Evolutionary conservation across 176 grass and related monocot species (phyloP).

Genomic region (Panicum miliaceum): DNA sequence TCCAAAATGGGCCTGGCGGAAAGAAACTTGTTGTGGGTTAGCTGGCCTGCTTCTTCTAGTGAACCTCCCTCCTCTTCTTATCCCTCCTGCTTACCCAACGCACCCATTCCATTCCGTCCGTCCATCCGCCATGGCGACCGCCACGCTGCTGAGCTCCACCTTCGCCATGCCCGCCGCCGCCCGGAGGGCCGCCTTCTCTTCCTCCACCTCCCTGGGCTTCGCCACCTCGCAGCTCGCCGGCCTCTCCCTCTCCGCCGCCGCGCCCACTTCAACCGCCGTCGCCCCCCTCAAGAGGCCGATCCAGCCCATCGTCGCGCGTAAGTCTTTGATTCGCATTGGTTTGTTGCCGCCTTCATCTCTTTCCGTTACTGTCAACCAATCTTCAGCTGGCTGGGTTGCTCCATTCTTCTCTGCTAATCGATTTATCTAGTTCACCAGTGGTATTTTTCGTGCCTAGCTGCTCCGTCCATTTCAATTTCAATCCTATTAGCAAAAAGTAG

Average conservation of each 20-base stretch:
- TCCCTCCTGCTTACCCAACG: constrained; percentile 10
- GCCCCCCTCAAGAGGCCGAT: constrained; percentile 23
- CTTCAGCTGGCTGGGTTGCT: neutral
- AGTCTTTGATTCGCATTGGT: neutral
- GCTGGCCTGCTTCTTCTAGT: neutral
- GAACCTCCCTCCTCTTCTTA: neutral
- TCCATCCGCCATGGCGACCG: constrained; percentile 47
- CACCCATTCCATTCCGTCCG: neutral
- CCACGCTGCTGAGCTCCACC: constrained; percentile 48
- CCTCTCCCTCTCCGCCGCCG: constrained; percentile 40
- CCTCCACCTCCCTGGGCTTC: constrained; percentile 43
- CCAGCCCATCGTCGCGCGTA: constrained; percentile 56
- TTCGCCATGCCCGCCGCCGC: constrained; percentile 39
- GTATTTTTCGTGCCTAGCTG: neutral
- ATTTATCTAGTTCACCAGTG: neutral
- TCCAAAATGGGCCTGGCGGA: neutral
- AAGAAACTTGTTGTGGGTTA: neutral
- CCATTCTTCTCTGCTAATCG: neutral
- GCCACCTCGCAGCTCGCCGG: constrained; percentile 52
- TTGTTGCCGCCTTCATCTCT: neutral
- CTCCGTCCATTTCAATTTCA: neutral
- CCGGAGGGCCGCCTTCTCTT: neutral
- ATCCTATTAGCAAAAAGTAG: neutral
- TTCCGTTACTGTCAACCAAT: too few species aligned
- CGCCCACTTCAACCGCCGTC: neutral